Evolutionary conservation across 805 yeast genomes (phyloP).

Genomic region (Saccharomycopsis sp.): DNA sequence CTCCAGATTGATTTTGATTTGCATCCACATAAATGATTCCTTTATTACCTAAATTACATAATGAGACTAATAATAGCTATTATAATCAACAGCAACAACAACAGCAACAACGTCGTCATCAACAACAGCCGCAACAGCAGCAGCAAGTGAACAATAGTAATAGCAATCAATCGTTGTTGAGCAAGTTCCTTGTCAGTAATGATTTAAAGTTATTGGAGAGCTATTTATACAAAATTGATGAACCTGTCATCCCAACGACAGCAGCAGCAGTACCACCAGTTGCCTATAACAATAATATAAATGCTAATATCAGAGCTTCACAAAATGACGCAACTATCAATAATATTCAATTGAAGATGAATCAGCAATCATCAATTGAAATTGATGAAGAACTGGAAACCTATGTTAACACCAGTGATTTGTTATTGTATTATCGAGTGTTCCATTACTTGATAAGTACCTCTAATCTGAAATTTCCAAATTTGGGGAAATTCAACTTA

Average conservation of each 20-base stretch:
- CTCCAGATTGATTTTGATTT: too few relatives aligned
- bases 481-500: neutral
- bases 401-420: constrained; percentile 16
- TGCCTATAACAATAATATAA: too few relatives aligned
- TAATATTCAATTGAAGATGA: neutral
- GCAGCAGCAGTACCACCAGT: neutral
- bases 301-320: too few relatives aligned
- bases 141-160: too few relatives aligned
- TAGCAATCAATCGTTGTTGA: constrained; percentile 15
- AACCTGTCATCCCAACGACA: neutral
- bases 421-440: constrained; percentile 17
- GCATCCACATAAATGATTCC: too few relatives aligned
- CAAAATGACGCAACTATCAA: constrained; percentile 3
- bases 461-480: neutral
- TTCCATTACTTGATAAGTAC: constrained; percentile 10
- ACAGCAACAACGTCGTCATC: too few relatives aligned
- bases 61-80: too few relatives aligned
- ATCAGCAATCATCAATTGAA: neutral
- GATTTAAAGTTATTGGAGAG: constrained; percentile 20
- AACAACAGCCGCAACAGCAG: neutral
- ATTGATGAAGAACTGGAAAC: neutral
- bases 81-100: too few relatives aligned
- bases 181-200: constrained; percentile 20
- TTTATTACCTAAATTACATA: too few relatives aligned
- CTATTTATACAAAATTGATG: constrained; percentile 12